Conservation (phyloP, 352 stramenopile species). For the Blastocystis sp. region DNA sequence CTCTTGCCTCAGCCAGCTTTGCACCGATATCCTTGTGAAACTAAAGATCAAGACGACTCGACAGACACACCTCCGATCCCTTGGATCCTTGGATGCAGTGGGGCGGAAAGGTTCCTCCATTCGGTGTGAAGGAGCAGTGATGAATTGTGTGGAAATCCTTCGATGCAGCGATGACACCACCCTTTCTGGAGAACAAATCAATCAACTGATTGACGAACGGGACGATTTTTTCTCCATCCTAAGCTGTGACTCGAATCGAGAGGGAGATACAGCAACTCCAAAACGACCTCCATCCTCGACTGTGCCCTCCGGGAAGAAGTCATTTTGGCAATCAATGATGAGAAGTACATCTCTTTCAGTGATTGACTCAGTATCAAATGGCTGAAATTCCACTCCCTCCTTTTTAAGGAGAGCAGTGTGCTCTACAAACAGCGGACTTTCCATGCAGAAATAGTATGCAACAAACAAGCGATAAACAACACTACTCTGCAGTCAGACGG, state of each 20-base stretch:
- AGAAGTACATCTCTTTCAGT: slow-evolving; percentile 19
- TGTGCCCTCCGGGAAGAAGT: slow-evolving; percentile 32
- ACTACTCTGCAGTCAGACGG: neutral
- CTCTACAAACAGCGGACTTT: neutral
- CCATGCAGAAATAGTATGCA: neutral
- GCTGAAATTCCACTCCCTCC: neutral
- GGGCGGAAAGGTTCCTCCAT: slow-evolving; percentile 60
- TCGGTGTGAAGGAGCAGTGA: slow-evolving; percentile 59
- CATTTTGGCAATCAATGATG: slow-evolving; percentile 54
- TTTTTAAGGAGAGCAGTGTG: neutral
- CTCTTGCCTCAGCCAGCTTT: neutral
- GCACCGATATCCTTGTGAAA: slow-evolving; percentile 36
- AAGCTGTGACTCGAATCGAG: neutral
- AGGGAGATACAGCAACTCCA: slow-evolving; percentile 9
- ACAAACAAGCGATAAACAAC: neutral
- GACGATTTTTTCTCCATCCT: slow-evolving; percentile 62
- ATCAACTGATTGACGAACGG: slow-evolving; percentile 43
- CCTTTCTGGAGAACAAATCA: slow-evolving; percentile 38
- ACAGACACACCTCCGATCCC: slow-evolving; percentile 17
- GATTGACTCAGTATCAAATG: neutral
- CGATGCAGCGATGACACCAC: slow-evolving; percentile 53
- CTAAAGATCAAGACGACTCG: neutral
- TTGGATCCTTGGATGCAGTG: slow-evolving; percentile 62
- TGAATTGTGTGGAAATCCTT: slow-evolving; percentile 59
- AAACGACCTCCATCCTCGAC: slow-evolving; percentile 55